A percentile compares a stretch with the other conserved stretches of the same genome.
phyloP scores from a whole-genome alignment of 164 flowering plant genomes.

The Macadamia integrifolia region DNA sequence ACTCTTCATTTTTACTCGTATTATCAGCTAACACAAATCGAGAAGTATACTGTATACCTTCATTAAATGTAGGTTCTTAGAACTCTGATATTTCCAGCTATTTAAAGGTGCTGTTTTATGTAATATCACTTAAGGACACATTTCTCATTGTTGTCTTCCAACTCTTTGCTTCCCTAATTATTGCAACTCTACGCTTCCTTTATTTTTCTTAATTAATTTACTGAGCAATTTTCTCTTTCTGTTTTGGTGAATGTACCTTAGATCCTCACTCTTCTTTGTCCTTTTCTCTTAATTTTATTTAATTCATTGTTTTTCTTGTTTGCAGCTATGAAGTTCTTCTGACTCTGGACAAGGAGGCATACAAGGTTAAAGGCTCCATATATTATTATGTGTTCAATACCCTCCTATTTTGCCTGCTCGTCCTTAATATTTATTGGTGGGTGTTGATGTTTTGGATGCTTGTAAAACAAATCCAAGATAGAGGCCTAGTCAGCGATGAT shows the following conservation, averaged over 20 bases:
- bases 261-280: not conserved
- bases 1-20: too few species aligned
- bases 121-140: not conserved
- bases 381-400: slow-evolving; percentile 80
- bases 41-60: too few species aligned
- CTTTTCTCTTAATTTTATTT: not conserved
- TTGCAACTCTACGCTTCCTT: too few species aligned
- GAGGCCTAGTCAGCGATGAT: slow-evolving; percentile 85
- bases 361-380: slow-evolving; percentile 64
- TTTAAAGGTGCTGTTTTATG: too few species aligned
- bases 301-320: not conserved
- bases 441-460: slow-evolving; percentile 84
- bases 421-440: slow-evolving; percentile 94
- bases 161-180: too few species aligned
- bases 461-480: slow-evolving; percentile 73
- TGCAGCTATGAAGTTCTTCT: slow-evolving; percentile 84
- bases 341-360: slow-evolving; percentile 58
- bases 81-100: too few species aligned
- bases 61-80: too few species aligned
- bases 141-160: not conserved
- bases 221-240: not conserved
- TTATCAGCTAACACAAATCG: too few species aligned
- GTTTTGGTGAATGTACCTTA: too few species aligned
- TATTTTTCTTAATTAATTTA: too few species aligned
- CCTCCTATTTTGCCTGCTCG: slow-evolving; percentile 76